Evolutionary conservation across 2,329 filamentous ascomycete genomes (phyloP).

Genomic region (Thelonectria discophora): DNA sequence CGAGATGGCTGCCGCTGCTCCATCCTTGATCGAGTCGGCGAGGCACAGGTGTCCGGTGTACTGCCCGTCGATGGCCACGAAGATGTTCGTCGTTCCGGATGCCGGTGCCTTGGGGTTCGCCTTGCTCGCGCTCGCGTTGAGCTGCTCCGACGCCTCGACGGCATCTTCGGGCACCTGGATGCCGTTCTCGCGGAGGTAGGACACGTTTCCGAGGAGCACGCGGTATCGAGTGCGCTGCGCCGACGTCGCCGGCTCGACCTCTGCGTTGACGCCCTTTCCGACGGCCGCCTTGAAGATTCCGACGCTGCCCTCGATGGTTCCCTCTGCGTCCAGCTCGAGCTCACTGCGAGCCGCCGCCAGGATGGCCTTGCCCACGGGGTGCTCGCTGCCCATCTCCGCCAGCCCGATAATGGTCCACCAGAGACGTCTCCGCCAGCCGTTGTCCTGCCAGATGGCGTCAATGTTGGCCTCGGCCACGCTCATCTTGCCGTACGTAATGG

Average conservation of each 20-base stretch:
- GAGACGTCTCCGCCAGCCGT: constrained; percentile 73
- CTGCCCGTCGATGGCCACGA: constrained; percentile 82
- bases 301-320: constrained; percentile 80
- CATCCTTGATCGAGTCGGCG: constrained; percentile 90
- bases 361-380: constrained; percentile 93
- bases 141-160: constrained; percentile 68
- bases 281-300: constrained; percentile 86
- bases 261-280: constrained; percentile 84
- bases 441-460: constrained; percentile 73
- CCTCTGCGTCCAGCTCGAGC: constrained; percentile 76
- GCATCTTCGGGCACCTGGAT: constrained; percentile 72
- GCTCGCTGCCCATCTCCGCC: constrained; percentile 95
- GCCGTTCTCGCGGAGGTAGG: constrained; percentile 76
- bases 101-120: constrained; percentile 47
- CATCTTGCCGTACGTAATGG: constrained; percentile 95
- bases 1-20: constrained; percentile 80
- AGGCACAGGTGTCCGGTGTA: constrained; percentile 87
- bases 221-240: constrained; percentile 76
- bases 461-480: constrained; percentile 80
- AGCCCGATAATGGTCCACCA: constrained; percentile 98
- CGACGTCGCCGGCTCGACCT: constrained; percentile 77
- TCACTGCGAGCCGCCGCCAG: constrained; percentile 77
- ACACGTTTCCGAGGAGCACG: constrained; percentile 84
- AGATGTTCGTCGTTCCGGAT: constrained; percentile 88
- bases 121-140: constrained; percentile 57